A percentile compares a stretch with the other conserved stretches of the same genome.
Conservation (phyloP, 495 filamentous ascomycete genomes). For the Cercophora sp. region DNA sequence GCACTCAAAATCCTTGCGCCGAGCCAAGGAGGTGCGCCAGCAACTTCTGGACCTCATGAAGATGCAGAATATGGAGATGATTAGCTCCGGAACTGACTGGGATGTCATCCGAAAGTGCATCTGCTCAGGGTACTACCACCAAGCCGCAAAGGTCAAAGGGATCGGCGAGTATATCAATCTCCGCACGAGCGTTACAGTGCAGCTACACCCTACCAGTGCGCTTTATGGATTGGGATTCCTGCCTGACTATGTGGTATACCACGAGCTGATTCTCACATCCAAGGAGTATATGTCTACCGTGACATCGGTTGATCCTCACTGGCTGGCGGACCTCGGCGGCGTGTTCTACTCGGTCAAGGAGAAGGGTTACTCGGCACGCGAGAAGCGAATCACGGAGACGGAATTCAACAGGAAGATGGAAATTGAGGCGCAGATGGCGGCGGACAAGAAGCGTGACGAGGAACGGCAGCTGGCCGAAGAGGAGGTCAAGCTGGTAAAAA, state of each 20-base stretch:
- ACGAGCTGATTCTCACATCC: constrained; percentile 93
- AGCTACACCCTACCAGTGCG: constrained; percentile 89
- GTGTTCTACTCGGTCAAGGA: constrained; percentile 98
- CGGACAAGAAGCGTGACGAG: constrained; percentile 73
- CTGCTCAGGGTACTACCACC: constrained; percentile 96
- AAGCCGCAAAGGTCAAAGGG: constrained; percentile 95
- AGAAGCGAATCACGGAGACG: constrained; percentile 84
- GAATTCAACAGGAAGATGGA: constrained; percentile 96
- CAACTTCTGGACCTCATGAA: constrained; percentile 95
- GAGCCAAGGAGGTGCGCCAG: constrained; percentile 88
- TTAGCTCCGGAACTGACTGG: constrained; percentile 94
- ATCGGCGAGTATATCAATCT: constrained; percentile 97
- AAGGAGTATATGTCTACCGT: constrained; percentile 99
- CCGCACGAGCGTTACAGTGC: constrained; percentile 86
- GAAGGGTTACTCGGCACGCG: constrained; percentile 89
- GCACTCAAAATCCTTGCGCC: constrained; percentile 83
- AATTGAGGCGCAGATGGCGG: constrained; percentile 88
- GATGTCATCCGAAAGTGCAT: constrained; percentile 94
- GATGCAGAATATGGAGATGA: constrained; percentile 81
- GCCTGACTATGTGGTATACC: constrained; percentile 96
- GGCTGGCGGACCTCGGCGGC: constrained; percentile 96
- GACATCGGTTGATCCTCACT: constrained; percentile 93
- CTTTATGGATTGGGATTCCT: constrained; percentile 90
- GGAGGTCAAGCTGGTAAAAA: constrained; percentile 42
- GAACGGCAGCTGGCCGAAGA: constrained; percentile 49